Evolutionary conservation across 139 green algal species (phyloP).

Genomic region (Yamagishiella unicocca): DNA sequence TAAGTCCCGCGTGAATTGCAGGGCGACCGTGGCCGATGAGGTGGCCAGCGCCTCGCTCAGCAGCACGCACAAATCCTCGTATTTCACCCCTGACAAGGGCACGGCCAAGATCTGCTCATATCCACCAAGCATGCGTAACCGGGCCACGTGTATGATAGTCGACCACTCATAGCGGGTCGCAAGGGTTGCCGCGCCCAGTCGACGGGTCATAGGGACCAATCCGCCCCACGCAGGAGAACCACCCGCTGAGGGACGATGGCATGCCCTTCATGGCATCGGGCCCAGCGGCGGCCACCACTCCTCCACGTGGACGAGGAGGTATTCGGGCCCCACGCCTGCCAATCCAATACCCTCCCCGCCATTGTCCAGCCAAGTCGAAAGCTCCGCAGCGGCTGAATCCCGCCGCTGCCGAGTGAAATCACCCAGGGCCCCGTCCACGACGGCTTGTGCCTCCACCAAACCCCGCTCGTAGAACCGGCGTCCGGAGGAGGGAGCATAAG

Average conservation of each 20-base stretch:
- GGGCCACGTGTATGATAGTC: background rate
- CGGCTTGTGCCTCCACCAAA: background rate
- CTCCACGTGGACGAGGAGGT: slow-evolving; percentile 1
- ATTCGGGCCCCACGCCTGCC: background rate
- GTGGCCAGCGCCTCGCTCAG: background rate
- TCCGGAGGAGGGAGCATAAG: background rate
- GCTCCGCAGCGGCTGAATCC: background rate
- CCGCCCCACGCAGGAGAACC: background rate
- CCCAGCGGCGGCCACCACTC: background rate
- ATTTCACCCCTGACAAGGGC: background rate
- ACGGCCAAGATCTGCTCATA: background rate
- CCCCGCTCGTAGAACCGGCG: background rate
- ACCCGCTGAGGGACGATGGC: background rate
- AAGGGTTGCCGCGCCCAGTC: background rate
- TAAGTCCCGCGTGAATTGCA: background rate
- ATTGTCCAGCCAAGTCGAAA: background rate
- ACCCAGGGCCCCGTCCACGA: background rate
- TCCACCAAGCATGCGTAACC: background rate
- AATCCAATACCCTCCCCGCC: background rate
- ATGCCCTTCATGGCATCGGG: background rate
- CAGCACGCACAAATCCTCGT: background rate
- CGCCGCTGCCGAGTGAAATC: background rate
- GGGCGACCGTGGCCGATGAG: no score
- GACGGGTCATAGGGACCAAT: background rate
- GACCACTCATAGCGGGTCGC: background rate